Base-by-base conservation (phyloP, 2,329 filamentous ascomycete species). In the Colletotrichum chlorophyti region DNA sequence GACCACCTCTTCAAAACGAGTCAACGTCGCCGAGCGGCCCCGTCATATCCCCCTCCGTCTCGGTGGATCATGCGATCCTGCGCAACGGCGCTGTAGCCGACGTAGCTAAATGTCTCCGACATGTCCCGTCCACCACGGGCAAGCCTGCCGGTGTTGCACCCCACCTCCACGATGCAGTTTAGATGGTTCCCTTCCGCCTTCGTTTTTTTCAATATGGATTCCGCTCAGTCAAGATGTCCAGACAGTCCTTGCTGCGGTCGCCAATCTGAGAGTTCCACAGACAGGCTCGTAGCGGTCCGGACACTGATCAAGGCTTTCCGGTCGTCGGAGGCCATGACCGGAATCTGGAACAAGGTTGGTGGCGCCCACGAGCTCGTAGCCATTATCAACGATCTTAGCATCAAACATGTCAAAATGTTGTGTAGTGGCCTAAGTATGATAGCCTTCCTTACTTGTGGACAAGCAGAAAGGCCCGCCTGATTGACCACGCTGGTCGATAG, bases 371-470 rank as follows among this genome's bases (percentile, higher is more conserved):
- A 46, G 7, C 23, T 55, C 23, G 46, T 31, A 15, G 12, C 14
- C 8, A 26, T 43, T 23, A 50, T 55, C 45, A 51, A 19, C 15
- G 17, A 43, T 7, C 31, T 50, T 5, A 55, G 53, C 29, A 31
- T 50, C 38, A 21, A 51, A 9, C 45, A 55, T 15, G 23, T 51
- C 29, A 55, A 51, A 19, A 1, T 31, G 17, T 24, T 51, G 17
- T 55, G 53, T 31, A 26, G 37, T 11, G 53, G 46, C 17, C 37
- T 55, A 9, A 38, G 29, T 10, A 43, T 27, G 14, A 55, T 37
- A 14, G 53, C 45, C 3, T 55, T 46, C 9, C 4, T 43, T 6
- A 11, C 27, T 3, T 10, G 24, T 3, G 21, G 37, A 17, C 37
- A 17, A 5, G 15, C 29, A 3, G 27, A 55, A 24, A 50, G 53